phyloP scores from a whole-genome alignment of 2,329 filamentous ascomycete genomes.

The Periconia digitata region DNA sequence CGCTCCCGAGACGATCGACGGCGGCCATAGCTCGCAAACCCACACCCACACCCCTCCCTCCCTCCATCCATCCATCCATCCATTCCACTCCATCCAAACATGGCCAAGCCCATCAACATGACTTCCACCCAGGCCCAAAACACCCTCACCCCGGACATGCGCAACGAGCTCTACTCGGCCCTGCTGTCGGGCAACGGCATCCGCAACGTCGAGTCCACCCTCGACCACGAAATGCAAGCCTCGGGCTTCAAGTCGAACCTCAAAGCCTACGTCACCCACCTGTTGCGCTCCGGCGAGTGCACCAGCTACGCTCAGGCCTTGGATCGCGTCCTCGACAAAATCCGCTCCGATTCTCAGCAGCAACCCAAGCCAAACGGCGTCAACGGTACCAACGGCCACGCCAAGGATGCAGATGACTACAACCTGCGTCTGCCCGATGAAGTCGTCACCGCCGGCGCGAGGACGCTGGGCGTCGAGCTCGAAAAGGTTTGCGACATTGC shows the following conservation, averaged over 20 bases:
- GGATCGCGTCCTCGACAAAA: conserved; percentile 51
- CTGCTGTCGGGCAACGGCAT: conserved; percentile 54
- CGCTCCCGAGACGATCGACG: background rate
- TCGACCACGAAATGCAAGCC: conserved; percentile 58
- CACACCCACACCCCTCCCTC: conserved; percentile 5
- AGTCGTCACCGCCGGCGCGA: conserved; percentile 54
- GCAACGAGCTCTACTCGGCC: conserved; percentile 47
- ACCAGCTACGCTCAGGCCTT: conserved; percentile 60
- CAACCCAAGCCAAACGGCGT: conserved; percentile 21
- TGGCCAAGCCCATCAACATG: conserved; percentile 25
- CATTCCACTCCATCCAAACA: too few species aligned
- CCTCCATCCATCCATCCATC: background rate
- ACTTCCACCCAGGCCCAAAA: conserved; percentile 44
- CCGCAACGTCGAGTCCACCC: conserved; percentile 56
- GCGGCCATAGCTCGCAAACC: background rate
- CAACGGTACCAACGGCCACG: conserved; percentile 31
- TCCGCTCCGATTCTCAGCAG: conserved; percentile 26
- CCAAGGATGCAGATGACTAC: conserved; percentile 40
- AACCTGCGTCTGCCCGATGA: conserved; percentile 50
- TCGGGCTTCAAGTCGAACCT: conserved; percentile 62
- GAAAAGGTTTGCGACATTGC: conserved; percentile 51
- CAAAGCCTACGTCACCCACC: conserved; percentile 55
- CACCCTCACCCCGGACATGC: conserved; percentile 42
- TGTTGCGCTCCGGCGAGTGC: conserved; percentile 61
- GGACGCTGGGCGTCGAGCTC: conserved; percentile 55